phyloP scores from a whole-genome alignment of 2,329 filamentous ascomycete genomes.

The Fusarium nanum region DNA sequence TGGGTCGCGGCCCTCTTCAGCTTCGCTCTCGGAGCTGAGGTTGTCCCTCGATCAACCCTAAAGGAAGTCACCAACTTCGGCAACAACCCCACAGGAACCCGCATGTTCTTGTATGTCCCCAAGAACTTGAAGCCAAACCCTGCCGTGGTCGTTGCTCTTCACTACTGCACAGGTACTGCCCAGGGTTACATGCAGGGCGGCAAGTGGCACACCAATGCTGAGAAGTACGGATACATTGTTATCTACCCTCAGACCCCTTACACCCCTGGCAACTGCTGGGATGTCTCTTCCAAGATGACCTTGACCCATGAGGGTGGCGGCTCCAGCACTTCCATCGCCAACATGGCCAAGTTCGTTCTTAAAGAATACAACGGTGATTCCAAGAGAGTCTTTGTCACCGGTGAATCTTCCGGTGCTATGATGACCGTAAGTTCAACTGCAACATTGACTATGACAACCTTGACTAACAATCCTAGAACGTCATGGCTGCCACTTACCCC shows the following conservation, averaged over 20 bases:
- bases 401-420: conserved; percentile 24
- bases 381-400: conserved; percentile 21
- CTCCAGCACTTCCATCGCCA: conserved; percentile 15
- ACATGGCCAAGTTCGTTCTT: conserved; percentile 20
- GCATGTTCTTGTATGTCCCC: conserved; percentile 20
- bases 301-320: conserved; percentile 17
- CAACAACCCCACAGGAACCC: conserved; percentile 18
- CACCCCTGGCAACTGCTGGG: conserved; percentile 15
- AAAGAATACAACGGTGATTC: conserved; percentile 15
- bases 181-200: conserved; percentile 16
- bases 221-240: conserved; percentile 23
- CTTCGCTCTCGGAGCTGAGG: conserved; percentile 1
- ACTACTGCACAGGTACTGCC: conserved; percentile 5
- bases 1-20: conserved; percentile 19
- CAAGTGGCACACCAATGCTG: conserved; percentile 20
- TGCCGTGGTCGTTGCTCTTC: conserved; percentile 20
- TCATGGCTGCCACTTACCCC: conserved; percentile 18
- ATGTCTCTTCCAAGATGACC: conserved; percentile 21
- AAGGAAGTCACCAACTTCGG: conserved; percentile 10
- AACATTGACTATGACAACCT: accelerated
- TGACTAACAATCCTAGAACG: background rate
- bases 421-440: conserved; percentile 6
- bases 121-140: conserved; percentile 18
- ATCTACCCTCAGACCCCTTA: conserved; percentile 25
- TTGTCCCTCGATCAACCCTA: conserved; percentile 8